These are phyloP conservation scores for Geotrichum reessii DNA, from an alignment of 1,139 yeast species.

Conservation along the genomic window DNA sequence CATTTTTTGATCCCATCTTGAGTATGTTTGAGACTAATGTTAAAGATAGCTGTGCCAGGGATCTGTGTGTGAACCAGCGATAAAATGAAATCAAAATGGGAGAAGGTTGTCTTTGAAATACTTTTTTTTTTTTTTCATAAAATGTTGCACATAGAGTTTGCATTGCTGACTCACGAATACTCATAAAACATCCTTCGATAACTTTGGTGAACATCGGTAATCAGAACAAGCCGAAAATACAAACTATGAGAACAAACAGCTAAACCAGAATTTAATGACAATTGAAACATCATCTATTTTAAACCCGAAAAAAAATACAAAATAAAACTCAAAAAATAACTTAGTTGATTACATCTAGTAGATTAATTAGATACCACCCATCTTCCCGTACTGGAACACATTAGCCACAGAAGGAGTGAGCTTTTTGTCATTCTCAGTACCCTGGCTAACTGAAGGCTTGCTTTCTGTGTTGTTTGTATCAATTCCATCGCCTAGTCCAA, in stretches of 20 bases:
- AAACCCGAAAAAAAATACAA: not conserved
- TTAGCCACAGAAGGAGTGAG: slow-evolving; percentile 29
- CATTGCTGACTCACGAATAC: slow-evolving; percentile 11
- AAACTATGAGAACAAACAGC: not conserved
- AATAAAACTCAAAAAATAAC: not conserved
- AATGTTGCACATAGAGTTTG: not conserved
- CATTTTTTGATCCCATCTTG: not conserved
- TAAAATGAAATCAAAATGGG: not conserved
- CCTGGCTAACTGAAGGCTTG: not conserved
- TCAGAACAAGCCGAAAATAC: not conserved
- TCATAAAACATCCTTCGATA: not conserved
- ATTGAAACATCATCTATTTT: too few species aligned
- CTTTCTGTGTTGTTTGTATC: slow-evolving; percentile 20
- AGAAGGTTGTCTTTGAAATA: not conserved
- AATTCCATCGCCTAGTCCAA: slow-evolving; percentile 36
- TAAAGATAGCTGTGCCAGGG: too few species aligned
- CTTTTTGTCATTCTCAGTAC: slow-evolving; percentile 15
- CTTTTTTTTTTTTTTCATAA: not conserved
- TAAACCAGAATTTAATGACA: too few species aligned
- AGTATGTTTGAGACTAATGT: not conserved
- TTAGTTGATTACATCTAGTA: not conserved
- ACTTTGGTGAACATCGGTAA: not conserved
- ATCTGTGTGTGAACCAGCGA: not conserved
- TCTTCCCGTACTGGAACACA: slow-evolving; percentile 33
- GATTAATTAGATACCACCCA: slow-evolving; percentile 29